phyloP scores from a whole-genome alignment of 331 rosid species.

The Quercus phellos region DNA sequence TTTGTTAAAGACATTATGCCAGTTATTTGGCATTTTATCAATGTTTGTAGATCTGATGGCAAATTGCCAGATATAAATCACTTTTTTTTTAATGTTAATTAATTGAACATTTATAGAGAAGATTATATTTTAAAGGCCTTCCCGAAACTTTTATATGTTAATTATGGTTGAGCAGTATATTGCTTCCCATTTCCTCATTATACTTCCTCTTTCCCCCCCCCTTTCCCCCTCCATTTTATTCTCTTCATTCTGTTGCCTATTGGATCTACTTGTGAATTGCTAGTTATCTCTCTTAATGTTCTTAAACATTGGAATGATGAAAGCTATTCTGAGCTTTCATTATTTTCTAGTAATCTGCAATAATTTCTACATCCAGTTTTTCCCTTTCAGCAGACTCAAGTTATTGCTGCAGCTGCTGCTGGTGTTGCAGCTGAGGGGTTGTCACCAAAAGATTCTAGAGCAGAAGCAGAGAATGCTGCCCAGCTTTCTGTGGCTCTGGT shows the following conservation, averaged over 20 bases:
- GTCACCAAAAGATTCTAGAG: constrained; percentile 76
- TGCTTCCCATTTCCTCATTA: not conserved
- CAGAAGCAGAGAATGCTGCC: constrained; percentile 91
- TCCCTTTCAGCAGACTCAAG: constrained; percentile 75
- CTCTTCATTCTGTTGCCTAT: not conserved
- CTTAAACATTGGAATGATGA: not conserved
- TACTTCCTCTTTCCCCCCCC: not conserved
- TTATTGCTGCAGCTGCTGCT: constrained; percentile 94
- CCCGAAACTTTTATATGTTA: not conserved
- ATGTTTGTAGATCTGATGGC: not conserved
- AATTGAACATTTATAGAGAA: not conserved
- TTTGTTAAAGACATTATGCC: not conserved
- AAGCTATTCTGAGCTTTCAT: constrained; percentile 7
- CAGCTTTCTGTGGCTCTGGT: constrained; percentile 90
- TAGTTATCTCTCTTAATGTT: not conserved
- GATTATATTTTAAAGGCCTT: not conserved
- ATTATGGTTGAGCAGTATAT: not conserved
- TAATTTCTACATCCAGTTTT: constrained; percentile 37
- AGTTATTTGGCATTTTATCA: not conserved
- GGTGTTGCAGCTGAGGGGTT: constrained; percentile 92
- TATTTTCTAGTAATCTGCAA: constrained; percentile 17
- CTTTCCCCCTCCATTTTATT: not conserved
- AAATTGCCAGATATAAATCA: not conserved
- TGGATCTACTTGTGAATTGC: not conserved
- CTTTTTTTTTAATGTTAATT: not conserved